Evolutionary conservation across 257 asterid species (phyloP).

Genomic region (Nicotiana knightiana): DNA sequence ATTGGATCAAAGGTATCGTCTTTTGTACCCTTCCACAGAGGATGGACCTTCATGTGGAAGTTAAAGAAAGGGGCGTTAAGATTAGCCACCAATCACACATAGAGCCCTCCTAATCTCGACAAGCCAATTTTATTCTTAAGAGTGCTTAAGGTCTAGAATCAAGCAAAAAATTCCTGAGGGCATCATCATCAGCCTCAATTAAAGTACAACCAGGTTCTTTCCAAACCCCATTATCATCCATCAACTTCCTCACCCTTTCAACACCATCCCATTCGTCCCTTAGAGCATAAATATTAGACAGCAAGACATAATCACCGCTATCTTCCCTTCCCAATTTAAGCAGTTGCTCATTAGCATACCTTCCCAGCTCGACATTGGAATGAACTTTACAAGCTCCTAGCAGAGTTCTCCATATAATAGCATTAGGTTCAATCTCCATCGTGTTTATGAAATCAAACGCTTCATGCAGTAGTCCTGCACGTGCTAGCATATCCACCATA

Average conservation of each 20-base stretch:
- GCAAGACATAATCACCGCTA: constrained; percentile 62
- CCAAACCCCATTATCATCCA: constrained; percentile 59
- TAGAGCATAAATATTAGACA: constrained; percentile 63
- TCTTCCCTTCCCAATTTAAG: constrained; percentile 40
- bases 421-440: constrained; percentile 63
- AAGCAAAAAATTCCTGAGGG: constrained; percentile 21
- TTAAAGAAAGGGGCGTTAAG: not conserved
- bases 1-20: not conserved
- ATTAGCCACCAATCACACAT: not conserved
- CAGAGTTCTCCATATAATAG: constrained; percentile 66
- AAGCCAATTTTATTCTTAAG: not conserved
- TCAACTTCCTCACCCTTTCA: constrained; percentile 48
- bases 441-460: constrained; percentile 48
- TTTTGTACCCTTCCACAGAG: not conserved
- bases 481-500: constrained; percentile 69
- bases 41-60: not conserved
- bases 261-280: constrained; percentile 60
- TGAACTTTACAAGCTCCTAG: constrained; percentile 68
- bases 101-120: constrained; percentile 7
- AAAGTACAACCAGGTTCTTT: constrained; percentile 55
- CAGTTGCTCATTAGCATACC: constrained; percentile 44
- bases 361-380: constrained; percentile 62
- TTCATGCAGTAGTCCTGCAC: constrained; percentile 59
- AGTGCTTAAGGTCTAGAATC: constrained; percentile 12
- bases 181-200: constrained; percentile 25